phyloP scores from a whole-genome alignment of 164 flowering plant genomes.

The Hamamelis virginiana region DNA sequence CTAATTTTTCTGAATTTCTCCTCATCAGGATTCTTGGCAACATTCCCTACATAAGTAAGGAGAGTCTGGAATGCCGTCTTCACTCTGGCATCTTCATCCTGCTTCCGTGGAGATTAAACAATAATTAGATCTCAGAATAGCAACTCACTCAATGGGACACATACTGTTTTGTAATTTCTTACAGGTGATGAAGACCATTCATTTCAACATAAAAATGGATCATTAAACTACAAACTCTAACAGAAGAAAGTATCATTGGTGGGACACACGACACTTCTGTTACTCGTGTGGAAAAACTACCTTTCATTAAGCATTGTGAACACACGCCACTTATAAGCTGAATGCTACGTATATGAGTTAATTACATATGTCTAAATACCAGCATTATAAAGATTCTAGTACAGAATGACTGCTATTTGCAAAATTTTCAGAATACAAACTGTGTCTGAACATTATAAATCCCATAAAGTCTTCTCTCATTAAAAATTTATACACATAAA shows the following conservation, averaged over 20 bases:
- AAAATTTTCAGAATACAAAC: too few relatives aligned
- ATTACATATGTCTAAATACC: not conserved
- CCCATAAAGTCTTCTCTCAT: too few relatives aligned
- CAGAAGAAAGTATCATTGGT: too few relatives aligned
- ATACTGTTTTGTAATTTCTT: too few relatives aligned
- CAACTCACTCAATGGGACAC: not conserved
- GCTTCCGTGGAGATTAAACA: constrained; percentile 9
- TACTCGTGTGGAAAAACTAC: too few relatives aligned
- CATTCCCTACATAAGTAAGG: constrained; percentile 81
- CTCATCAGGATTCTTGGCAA: constrained; percentile 80
- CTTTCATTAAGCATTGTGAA: too few relatives aligned
- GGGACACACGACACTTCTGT: too few relatives aligned
- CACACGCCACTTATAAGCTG: not conserved
- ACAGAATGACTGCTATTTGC: too few relatives aligned
- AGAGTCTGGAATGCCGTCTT: constrained; percentile 97
- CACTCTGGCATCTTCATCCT: constrained; percentile 96
- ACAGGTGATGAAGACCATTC: not conserved
- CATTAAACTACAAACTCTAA: not conserved
- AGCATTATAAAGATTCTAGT: too few relatives aligned
- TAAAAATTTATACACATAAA: too few relatives aligned
- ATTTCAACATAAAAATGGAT: not conserved
- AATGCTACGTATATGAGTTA: not conserved
- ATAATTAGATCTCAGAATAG: constrained; percentile 3
- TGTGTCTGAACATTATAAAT: too few relatives aligned
- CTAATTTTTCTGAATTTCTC: constrained; percentile 91